Percentiles rank a stretch among this genome's conserved stretches.
Evolutionary conservation across 1,284 basidiomycete species (phyloP).

Genomic region (Melampsora larici-populina): DNA sequence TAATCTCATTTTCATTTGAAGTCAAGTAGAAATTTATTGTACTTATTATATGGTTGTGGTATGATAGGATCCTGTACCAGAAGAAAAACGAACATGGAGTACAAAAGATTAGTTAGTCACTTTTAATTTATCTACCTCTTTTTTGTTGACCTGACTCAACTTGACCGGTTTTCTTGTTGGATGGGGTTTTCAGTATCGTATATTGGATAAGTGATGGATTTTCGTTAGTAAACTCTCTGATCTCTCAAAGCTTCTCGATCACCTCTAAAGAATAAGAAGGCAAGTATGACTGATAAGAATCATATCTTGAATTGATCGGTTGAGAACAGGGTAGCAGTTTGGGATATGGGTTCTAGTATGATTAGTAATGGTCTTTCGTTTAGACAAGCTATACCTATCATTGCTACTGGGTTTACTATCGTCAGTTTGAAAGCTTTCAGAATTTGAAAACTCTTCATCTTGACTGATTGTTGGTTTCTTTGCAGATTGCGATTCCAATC

Average conservation of each 20-base stretch:
- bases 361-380: conserved; percentile 66
- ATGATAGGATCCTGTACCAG: not conserved
- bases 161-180: not conserved
- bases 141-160: not conserved
- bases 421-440: conserved; percentile 59
- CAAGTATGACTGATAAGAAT: not conserved
- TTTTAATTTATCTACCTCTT: not conserved
- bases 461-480: too few relatives aligned
- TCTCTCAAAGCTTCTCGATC: not conserved
- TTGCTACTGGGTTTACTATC: conserved; percentile 63
- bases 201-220: conserved; percentile 6
- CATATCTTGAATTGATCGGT: not conserved
- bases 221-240: not conserved
- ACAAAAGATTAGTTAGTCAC: not conserved
- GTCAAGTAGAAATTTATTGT: not conserved
- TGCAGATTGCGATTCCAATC: conserved; percentile 56
- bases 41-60: not conserved
- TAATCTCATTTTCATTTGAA: not conserved
- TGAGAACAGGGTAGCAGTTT: not conserved
- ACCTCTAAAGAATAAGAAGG: not conserved
- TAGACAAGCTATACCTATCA: conserved; percentile 64
- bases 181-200: not conserved
- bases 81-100: not conserved
- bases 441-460: too few relatives aligned
- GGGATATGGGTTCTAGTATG: conserved; percentile 61